Evolutionary conservation across 164 flowering plant species (phyloP).

Genomic region (Umbellularia californica): DNA sequence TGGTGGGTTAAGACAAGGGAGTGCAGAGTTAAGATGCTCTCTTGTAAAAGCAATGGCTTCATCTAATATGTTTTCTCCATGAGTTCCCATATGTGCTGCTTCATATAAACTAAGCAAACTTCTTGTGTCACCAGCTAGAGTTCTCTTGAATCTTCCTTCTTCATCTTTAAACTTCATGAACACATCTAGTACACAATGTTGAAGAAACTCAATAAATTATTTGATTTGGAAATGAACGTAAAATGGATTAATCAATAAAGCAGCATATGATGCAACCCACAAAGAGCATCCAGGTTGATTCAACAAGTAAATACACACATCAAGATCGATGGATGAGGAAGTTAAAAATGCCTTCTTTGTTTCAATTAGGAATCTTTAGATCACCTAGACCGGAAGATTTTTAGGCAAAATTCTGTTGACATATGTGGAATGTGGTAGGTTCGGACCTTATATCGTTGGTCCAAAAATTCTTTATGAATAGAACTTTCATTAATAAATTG

Average conservation of each 20-base stretch:
- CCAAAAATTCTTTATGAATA: no score
- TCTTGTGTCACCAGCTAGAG: constrained; percentile 5
- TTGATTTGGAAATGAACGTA: neutral
- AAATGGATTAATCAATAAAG: neutral
- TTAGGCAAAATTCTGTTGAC: no score
- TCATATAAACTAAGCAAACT: constrained; percentile 23
- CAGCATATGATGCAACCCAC: no score
- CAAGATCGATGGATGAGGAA: neutral
- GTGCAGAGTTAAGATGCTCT: constrained; percentile 3
- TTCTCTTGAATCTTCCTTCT: constrained; percentile 26
- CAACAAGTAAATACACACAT: neutral
- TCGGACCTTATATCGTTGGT: no score
- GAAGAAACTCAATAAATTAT: neutral
- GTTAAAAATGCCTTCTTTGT: neutral
- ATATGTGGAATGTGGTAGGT: no score
- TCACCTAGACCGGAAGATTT: no score
- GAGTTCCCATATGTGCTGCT: constrained; percentile 16
- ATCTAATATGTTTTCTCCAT: constrained; percentile 24
- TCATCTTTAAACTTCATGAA: constrained; percentile 24
- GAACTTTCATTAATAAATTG: no score
- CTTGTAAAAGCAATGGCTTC: constrained; percentile 26
- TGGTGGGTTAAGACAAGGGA: neutral
- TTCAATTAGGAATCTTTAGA: no score
- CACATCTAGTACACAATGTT: constrained; percentile 3
- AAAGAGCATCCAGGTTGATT: neutral